These are phyloP conservation scores for Lentinula aciculospora DNA, from an alignment of 768 basidiomycete species.

Conservation along the genomic window DNA sequence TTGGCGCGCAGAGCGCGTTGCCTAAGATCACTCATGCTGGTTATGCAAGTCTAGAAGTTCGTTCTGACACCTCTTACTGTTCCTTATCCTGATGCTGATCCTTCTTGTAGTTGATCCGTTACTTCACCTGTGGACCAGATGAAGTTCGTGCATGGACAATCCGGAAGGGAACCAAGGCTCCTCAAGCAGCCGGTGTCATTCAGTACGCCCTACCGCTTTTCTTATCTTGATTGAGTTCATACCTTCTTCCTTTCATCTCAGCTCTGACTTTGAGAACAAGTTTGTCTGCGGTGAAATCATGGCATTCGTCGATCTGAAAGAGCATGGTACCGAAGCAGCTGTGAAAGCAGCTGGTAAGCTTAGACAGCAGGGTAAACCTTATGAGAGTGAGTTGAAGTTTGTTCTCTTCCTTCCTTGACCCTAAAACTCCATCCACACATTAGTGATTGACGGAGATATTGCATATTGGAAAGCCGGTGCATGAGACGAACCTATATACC, in stretches of 20 bases:
- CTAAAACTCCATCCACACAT: conserved; percentile 8
- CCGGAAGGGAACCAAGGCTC: conserved; percentile 88
- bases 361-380: conserved; percentile 94
- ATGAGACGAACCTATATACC: too few species aligned
- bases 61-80: conserved; percentile 16
- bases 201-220: conserved; percentile 54
- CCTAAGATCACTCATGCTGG: conserved; percentile 96
- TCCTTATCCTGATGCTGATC: background rate
- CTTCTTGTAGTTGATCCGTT: conserved; percentile 72
- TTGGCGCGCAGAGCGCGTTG: conserved; percentile 71
- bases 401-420: background rate
- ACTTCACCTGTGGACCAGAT: conserved; percentile 96
- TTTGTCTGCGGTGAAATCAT: conserved; percentile 98
- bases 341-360: conserved; percentile 96
- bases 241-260: conserved; percentile 20
- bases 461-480: conserved; percentile 87
- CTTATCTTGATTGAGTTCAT: background rate
- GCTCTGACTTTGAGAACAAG: conserved; percentile 96
- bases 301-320: conserved; percentile 84
- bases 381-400: conserved; percentile 64
- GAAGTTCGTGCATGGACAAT: conserved; percentile 99
- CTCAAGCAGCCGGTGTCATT: conserved; percentile 96
- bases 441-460: conserved; percentile 83
- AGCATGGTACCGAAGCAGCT: conserved; percentile 82
- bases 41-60: conserved; percentile 78